Base-by-base conservation (phyloP, 345 rosid genomes). In the Firmiana major region DNA sequence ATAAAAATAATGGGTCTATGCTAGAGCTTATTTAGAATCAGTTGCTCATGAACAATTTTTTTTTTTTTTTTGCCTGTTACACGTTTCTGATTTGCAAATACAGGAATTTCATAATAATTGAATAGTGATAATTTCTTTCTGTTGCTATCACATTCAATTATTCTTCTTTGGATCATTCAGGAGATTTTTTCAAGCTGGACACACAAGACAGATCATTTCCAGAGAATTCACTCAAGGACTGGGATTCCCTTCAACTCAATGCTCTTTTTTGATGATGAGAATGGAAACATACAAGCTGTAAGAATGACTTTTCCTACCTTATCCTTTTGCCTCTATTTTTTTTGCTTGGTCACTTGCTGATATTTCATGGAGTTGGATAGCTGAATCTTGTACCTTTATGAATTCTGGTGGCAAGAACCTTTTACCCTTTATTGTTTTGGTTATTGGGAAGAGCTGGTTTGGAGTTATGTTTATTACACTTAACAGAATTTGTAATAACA, bases 181-280 rank as follows among this genome's bases (percentile, higher is more conserved):
- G 97, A 91, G 79, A 90, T 93, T 9, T 91, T 81, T 53, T 85
- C 93, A 45, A 93, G 97, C 71, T 83, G 91, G 90, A 87, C 79
- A 5, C 90, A 90, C 80, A 90, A 93, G 81, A 91, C 94, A 0
- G 93, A 93, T 55, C 97, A 91, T 82, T 91, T 93, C 81, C 93
- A 89, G 83, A 91, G 85, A 83, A 89, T 93, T 62, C 90, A 88
- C 74, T 81, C 87, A 17, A 89, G 84, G 73, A 91, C 97, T 42
- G 84, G 87, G 24, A 89, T 89, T 81, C 97, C 93, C 11, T 89
- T 84, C 63, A 87, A 73, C 73, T 85, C 82, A 0, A 88, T 90
- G 95, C 93, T 93, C 77, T 93, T 93, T 81, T 93, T 89, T 42
- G 98, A 90, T 60, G 98, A 93, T 53, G 94, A 89, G 76, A 85